Base-by-base conservation (phyloP, 2,329 filamentous ascomycete genomes). In the Sarocladium kiliense region DNA sequence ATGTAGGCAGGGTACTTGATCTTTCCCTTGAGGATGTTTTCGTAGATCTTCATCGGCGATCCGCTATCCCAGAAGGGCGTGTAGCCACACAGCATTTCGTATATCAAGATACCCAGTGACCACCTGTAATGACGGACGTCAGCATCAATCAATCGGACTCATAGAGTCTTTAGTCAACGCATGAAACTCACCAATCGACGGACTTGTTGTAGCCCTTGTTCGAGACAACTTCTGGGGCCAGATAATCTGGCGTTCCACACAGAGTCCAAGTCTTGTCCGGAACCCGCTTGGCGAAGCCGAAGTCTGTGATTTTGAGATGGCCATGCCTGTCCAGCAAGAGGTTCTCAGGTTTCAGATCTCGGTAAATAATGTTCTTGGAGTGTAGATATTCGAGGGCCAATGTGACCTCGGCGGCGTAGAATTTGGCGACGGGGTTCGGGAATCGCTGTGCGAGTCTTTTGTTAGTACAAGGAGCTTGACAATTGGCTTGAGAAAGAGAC, bases 161-260 rank as follows among this genome's bases (percentile, higher is more conserved):
- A 11, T 11, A 10, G 36, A 25, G 9, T 19, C 14, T n/a, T 30
- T 21, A 16, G 3, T 2, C 27, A 42, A 7, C 12, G 10, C 2
- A 16, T 10, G 7, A 18, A n/a, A 75, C 89, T 76, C 76, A 97
- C 94, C 94, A 99, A 70, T 99, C 94, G 18, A 99, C 94, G 39
- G 93, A 97, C 72, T 97, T 99, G 78, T 99, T 99, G 78, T 99
- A 99, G 54, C 94, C 94, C 75, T 97, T 97, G 71, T 93, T 97
- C 58, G 91, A 92, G n/a, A 99, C 94, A 14, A 99, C 94, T 74
- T 99, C 94, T 0, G 94, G 94, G 1, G 94, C 94, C 34, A 99
- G 83, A 69, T 99, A 99, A 73, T 99, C 94, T 6, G 94, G 94
- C 12, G 94, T 99, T 58, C 94, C 94, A 69, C 94, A 99, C 41